phyloP scores from a whole-genome alignment of 768 basidiomycete species.

The Phallus indusiatus region DNA sequence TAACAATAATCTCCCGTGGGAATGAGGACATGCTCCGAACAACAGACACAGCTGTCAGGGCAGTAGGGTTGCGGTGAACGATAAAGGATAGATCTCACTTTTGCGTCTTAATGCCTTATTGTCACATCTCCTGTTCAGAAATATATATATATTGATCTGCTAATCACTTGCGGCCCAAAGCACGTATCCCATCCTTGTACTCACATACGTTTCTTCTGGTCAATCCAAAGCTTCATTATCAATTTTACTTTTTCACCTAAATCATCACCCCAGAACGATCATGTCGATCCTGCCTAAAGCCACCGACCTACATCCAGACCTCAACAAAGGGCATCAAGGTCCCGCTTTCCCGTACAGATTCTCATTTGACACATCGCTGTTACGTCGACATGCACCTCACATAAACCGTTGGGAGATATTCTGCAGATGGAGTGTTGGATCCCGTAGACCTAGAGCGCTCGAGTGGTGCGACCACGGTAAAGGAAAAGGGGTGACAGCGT shows the following conservation, averaged over 20 bases:
- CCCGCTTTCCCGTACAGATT: conserved; percentile 5
- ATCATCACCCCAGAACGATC: too few relatives aligned
- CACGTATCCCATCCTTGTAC: not conserved
- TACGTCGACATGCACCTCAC: not conserved
- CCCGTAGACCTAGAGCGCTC: not conserved
- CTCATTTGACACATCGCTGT: not conserved
- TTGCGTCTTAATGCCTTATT: not conserved
- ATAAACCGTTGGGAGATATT: not conserved
- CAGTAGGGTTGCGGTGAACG: not conserved
- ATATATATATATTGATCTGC: not conserved
- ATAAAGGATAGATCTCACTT: not conserved
- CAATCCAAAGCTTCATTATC: too few relatives aligned
- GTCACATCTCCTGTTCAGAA: not conserved
- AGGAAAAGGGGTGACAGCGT: conserved; percentile 6
- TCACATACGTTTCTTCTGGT: not conserved
- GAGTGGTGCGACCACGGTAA: conserved; percentile 7
- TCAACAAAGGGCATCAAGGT: conserved; percentile 1
- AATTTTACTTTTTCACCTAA: too few relatives aligned
- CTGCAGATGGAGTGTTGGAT: not conserved
- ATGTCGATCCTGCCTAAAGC: too few relatives aligned
- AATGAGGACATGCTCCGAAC: too few relatives aligned
- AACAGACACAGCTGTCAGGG: not conserved
- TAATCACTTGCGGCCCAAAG: not conserved
- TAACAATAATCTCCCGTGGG: too few relatives aligned
- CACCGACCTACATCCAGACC: not conserved